Evolutionary conservation across 768 basidiomycete genomes (phyloP), one percentile per base, ranked within the genome.

Genomic region (Amanita rimosa): DNA sequence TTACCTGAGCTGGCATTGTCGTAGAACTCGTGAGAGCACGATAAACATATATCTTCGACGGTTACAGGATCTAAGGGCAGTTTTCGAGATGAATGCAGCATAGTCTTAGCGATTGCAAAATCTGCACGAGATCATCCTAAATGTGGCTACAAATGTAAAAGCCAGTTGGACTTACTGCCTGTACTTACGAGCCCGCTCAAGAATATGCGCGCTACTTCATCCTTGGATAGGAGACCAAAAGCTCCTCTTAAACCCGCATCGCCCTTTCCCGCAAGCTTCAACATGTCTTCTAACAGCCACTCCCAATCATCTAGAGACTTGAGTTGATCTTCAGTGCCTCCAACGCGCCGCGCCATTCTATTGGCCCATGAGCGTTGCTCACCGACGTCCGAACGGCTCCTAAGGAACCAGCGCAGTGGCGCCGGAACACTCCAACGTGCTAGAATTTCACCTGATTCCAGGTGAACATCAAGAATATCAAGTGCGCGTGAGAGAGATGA

Each of bases 1-100:
- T 97, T 99, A 4, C 92, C 96, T 0, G 82, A 85, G 53, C 75
- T 81, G 2, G 96, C 87, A 57, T 97, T 97, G 60, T 97, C 92
- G 63, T 98, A 99, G 53, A 96, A 81, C 67, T 98, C 96, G 41
- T 79, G 76, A 3, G 89, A 91, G 37, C 81, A 81, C 1, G 78
- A 62, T 16, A 99, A 66, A 55, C 90, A 92, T 10, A 95, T 78
- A 27, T 83, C 77, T 63, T 97, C 93, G 4, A 87, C 64, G 3
- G 65, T 64, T 19, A 67, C 62, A 21, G 69, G 55, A 24, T 70
- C 66, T 14, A 95, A 65, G 0, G 68, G 67, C 1, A 82, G 55
- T 22, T 74, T 72, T 21, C 67, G 66, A 11, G 75, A 63, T 10
- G 67, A 69, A 38, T 57, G 59, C 39, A 93, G 62, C 57, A 92